Percentiles rank a stretch among this genome's conserved stretches.
phyloP scores from a whole-genome alignment of 208 protist species.

The Wallacemonas rigidus region DNA sequence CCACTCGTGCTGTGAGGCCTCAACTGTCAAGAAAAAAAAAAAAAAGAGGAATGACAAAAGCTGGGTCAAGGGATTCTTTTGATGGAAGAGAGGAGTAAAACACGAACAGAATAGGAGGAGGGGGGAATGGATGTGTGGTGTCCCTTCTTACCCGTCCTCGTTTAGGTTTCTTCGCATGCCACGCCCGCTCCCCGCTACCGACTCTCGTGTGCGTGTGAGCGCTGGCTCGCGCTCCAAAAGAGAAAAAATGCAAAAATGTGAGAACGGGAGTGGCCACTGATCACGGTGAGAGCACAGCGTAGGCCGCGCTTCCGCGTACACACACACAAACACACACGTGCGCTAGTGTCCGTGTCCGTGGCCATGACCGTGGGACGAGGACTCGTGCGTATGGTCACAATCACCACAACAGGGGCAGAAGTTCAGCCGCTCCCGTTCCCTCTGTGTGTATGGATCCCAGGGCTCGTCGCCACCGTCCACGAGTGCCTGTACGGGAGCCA shows the following conservation, averaged over 20 bases:
- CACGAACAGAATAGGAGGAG: constrained; percentile 22
- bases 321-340: no score
- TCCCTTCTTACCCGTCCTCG: no score
- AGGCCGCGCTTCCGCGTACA: no score
- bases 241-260: no score
- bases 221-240: no score
- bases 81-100: background rate
- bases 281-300: no score
- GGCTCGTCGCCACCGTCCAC: constrained; percentile 66
- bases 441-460: constrained; percentile 68
- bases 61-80: background rate
- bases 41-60: constrained; percentile 17
- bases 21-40: background rate
- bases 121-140: background rate
- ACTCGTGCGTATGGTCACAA: constrained; percentile 24
- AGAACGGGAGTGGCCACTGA: no score
- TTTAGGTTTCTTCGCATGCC: no score
- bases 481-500: constrained; percentile 57
- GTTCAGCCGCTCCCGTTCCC: constrained; percentile 66
- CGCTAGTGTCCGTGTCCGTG: constrained; percentile 25
- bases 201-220: no score
- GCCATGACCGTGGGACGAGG: constrained; percentile 16
- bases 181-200: no score
- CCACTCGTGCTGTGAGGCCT: no score
- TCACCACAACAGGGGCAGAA: constrained; percentile 83